Conservation (phyloP, 2,329 filamentous ascomycete genomes). For the Aspergillus intermedius region DNA sequence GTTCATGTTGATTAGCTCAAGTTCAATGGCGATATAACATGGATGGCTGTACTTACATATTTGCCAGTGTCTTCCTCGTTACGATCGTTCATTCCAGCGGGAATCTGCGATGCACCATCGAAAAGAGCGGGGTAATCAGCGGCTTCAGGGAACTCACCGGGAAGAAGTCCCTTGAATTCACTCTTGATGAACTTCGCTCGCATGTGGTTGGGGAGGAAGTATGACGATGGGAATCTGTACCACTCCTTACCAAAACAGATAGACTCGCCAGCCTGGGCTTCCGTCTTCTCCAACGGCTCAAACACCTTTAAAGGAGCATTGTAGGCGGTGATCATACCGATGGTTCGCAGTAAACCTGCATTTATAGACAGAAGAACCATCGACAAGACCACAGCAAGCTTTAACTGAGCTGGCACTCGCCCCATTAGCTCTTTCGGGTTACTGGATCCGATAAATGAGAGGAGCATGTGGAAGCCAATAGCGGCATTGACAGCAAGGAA, state of each 20-base stretch:
- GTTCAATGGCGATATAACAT: neutral
- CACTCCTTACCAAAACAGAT: conserved; percentile 95
- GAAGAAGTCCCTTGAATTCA: conserved; percentile 80
- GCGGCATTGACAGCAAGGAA: conserved; percentile 84
- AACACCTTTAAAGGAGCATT: conserved; percentile 68
- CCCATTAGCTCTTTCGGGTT: conserved; percentile 61
- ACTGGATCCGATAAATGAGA: conserved; percentile 66
- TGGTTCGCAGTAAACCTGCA: conserved; percentile 63
- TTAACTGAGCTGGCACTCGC: conserved; percentile 68
- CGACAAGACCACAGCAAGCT: conserved; percentile 56
- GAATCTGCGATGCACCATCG: conserved; percentile 75
- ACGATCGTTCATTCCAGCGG: conserved; percentile 81
- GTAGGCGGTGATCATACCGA: conserved; percentile 75
- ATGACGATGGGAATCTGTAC: conserved; percentile 95
- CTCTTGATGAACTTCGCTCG: conserved; percentile 84
- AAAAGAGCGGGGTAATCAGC: conserved; percentile 63
- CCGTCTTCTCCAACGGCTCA: conserved; percentile 40
- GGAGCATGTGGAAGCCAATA: conserved; percentile 71
- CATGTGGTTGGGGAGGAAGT: conserved; percentile 77
- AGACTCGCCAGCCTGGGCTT: conserved; percentile 54
- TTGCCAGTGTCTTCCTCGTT: conserved; percentile 83
- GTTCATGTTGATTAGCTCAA: conserved; percentile 6
- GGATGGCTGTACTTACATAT: conserved; percentile 54
- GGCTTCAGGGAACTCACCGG: conserved; percentile 80
- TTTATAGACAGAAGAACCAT: conserved; percentile 59